Evolutionary conservation across 2,329 filamentous ascomycete species (phyloP), one percentile per base, ranked within the genome.

Genomic region (Nemania serpens): DNA sequence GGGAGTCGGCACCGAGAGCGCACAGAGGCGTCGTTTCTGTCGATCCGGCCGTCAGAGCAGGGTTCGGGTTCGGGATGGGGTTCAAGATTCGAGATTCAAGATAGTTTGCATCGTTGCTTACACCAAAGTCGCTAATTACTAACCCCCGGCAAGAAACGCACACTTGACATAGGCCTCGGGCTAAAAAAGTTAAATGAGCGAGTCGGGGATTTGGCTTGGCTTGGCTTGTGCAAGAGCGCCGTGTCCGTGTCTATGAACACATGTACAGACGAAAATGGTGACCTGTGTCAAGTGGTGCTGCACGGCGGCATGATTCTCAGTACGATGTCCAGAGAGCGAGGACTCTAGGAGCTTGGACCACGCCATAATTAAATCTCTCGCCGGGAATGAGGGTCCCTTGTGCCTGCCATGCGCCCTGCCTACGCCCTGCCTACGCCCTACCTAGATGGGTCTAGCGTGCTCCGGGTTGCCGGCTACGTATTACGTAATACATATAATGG

Each of bases 31-130:
- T 58, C 33, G 55, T 45, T 36, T 39, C 45, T 36, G 49, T 18
- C 47, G 45, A 29, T 39, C 47, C 18, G 37, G 43, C 52, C 33
- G 47, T 41, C 36, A 34, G 58, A 61, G 15, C n/a, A n/a, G 18
- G 42, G 34, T 36, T 7, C 6, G 12, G 36, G 36, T 39, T 25
- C 29, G 34, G 34, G 45, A 41, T 15, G 5, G 36, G 13, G 15
- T 20, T 22, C n/a, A 13, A 29, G 20, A 48, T n/a, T 34, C 34
- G 22, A 33, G 29, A 33, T 33, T 34, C 43, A 13, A 2, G 46
- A 48, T 34, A 34, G 25, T 34, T 34, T 7, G 42, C 18, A 3
- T 15, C 15, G 13, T 43, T 34, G 18, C 45, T 29, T 42, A 53
- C 43, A 48, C 36, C 58, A 43, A 36, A 46, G 37, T 59, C 18